Percentiles rank a stretch among this genome's conserved stretches.
phyloP scores from a whole-genome alignment of 805 yeast species.

The Alloascoidea hylecoeti region DNA sequence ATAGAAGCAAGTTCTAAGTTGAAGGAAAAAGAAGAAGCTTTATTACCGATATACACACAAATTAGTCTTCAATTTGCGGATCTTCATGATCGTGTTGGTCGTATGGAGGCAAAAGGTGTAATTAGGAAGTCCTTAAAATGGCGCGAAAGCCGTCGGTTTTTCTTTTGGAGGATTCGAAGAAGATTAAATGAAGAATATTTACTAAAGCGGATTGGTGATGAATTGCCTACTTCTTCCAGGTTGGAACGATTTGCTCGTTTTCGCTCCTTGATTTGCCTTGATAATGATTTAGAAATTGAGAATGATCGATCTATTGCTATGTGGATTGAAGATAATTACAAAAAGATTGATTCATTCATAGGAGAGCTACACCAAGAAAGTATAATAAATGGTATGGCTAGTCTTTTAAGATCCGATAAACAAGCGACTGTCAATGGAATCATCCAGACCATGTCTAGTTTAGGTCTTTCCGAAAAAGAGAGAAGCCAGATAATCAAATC shows the following conservation, averaged over 20 bases:
- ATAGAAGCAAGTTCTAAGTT: constrained; percentile 51
- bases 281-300: constrained; percentile 53
- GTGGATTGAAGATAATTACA: constrained; percentile 76
- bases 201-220: constrained; percentile 56
- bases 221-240: constrained; percentile 44
- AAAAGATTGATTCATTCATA: constrained; percentile 41
- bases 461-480: constrained; percentile 18
- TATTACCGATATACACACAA: constrained; percentile 85
- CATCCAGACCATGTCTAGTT: constrained; percentile 14
- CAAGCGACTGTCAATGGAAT: constrained; percentile 10
- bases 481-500: constrained; percentile 9
- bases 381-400: constrained; percentile 49
- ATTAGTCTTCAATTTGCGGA: constrained; percentile 94
- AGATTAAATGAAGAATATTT: constrained; percentile 88
- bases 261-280: constrained; percentile 72
- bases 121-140: constrained; percentile 78
- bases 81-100: constrained; percentile 92
- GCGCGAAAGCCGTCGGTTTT: constrained; percentile 82
- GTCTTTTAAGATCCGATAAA: constrained; percentile 37
- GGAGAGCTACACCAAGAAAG: constrained; percentile 50
- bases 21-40: constrained; percentile 60
- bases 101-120: constrained; percentile 92
- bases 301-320: constrained; percentile 68
- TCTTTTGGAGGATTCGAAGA: constrained; percentile 98
- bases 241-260: constrained; percentile 78